phyloP scores from a whole-genome alignment of 1,284 basidiomycete species.

The Papiliotrema terrestris region DNA sequence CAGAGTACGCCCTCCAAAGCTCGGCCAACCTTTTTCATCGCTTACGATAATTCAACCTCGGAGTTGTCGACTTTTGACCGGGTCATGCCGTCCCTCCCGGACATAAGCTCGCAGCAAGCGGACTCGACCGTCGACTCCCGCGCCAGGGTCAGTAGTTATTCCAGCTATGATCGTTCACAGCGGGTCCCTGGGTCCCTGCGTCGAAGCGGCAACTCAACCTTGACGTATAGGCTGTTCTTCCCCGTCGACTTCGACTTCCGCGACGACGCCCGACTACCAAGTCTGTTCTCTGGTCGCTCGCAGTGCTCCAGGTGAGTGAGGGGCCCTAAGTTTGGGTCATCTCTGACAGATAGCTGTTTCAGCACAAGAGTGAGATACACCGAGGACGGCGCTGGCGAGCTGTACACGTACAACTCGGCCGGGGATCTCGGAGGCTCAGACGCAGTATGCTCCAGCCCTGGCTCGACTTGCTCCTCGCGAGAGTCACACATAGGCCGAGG shows the following conservation, averaged over 20 bases:
- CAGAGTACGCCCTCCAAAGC: no score
- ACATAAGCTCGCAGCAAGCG: no score
- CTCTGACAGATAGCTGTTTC: conserved; percentile 1
- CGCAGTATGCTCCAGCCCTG: neutral
- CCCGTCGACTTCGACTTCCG: neutral
- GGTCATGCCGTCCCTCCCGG: no score
- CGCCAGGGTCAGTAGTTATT: no score
- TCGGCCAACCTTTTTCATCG: no score
- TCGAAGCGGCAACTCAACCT: neutral
- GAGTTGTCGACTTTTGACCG: no score
- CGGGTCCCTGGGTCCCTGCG: no score
- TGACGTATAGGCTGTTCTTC: conserved; percentile 1
- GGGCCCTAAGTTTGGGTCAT: neutral
- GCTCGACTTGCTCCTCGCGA: neutral
- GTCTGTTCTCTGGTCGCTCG: conserved; percentile 1
- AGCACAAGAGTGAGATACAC: neutral
- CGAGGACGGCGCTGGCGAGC: neutral
- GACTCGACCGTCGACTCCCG: no score
- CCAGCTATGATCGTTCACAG: no score
- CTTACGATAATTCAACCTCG: no score
- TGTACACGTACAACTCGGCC: neutral
- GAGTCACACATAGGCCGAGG: neutral
- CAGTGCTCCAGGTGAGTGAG: conserved; percentile 6
- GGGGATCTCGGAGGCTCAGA: neutral
- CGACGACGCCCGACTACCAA: neutral